A percentile compares a stretch with the other conserved stretches of the same genome.
Conservation (phyloP, 805 yeast genomes). For the Wickerhamomyces pijperi region DNA sequence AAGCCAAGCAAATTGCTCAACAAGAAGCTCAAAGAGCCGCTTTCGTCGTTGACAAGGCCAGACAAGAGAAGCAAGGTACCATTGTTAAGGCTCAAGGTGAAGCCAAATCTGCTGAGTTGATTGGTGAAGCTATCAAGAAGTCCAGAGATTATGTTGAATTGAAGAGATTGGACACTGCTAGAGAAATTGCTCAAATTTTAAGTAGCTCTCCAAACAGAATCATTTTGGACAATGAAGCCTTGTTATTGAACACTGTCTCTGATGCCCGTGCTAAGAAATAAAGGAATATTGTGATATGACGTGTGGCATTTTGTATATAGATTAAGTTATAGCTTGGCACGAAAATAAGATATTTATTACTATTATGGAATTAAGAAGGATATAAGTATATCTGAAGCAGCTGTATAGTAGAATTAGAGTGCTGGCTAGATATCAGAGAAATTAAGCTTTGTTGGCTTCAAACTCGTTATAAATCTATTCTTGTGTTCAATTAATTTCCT, state of each 20-base stretch:
- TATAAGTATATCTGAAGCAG: no score
- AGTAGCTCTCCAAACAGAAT: slow-evolving; percentile 86
- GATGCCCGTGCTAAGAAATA: slow-evolving; percentile 48
- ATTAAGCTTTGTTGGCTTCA: slow-evolving; percentile 18
- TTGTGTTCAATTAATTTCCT: slow-evolving; percentile 42
- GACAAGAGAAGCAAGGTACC: slow-evolving; percentile 94
- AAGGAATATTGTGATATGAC: not conserved
- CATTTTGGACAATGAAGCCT: slow-evolving; percentile 82
- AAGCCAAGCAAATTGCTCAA: slow-evolving; percentile 97
- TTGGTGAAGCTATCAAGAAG: slow-evolving; percentile 98
- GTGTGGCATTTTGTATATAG: not conserved
- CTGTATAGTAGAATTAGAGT: no score
- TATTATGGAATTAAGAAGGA: no score
- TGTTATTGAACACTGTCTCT: slow-evolving; percentile 77
- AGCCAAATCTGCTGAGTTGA: slow-evolving; percentile 93
- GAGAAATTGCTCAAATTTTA: slow-evolving; percentile 83
- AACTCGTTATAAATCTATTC: slow-evolving; percentile 23
- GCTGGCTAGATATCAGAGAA: no score
- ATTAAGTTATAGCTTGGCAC: not conserved
- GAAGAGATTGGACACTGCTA: slow-evolving; percentile 93
- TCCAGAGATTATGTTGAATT: slow-evolving; percentile 92
- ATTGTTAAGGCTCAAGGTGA: slow-evolving; percentile 98
- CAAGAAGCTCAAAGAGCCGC: slow-evolving; percentile 99
- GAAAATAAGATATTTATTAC: not conserved
- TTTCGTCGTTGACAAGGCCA: slow-evolving; percentile 90